A percentile compares a stretch with the other conserved stretches of the same genome.
Evolutionary conservation across 139 green algal species (phyloP).

Genomic region (Micractinium conductrix): DNA sequence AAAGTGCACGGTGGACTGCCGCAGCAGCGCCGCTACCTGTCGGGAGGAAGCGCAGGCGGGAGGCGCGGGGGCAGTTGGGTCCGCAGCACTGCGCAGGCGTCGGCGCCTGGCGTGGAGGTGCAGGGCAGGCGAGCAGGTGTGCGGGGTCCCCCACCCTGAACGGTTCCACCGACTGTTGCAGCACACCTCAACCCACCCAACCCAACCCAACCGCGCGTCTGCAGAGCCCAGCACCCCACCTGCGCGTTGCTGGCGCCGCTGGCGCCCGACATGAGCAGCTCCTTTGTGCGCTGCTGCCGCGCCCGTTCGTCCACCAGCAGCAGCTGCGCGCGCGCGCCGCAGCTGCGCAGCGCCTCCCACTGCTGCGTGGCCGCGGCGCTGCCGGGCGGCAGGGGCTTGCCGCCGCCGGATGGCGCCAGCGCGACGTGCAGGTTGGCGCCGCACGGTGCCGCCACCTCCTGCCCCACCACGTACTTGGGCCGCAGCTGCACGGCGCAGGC

Average conservation of each 20-base stretch:
- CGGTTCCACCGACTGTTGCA: no score
- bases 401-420: neutral
- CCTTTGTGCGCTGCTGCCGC: constrained; percentile 8
- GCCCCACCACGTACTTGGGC: constrained; percentile 9
- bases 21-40: no score
- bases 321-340: neutral
- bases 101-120: no score
- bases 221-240: no score
- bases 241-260: neutral
- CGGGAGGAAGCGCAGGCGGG: no score
- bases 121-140: no score
- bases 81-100: no score
- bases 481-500: neutral
- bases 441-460: constrained; percentile 6
- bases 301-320: constrained; percentile 8
- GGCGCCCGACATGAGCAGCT: constrained; percentile 1
- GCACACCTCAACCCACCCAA: no score
- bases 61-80: no score
- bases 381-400: no score
- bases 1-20: neutral
- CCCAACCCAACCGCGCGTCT: no score
- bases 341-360: neutral
- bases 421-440: neutral
- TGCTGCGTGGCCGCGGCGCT: neutral
- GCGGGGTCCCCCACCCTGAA: no score